These are phyloP conservation scores for Citrus cavaleriei DNA, from an alignment of 345 rosid species.

Conservation along the genomic window DNA sequence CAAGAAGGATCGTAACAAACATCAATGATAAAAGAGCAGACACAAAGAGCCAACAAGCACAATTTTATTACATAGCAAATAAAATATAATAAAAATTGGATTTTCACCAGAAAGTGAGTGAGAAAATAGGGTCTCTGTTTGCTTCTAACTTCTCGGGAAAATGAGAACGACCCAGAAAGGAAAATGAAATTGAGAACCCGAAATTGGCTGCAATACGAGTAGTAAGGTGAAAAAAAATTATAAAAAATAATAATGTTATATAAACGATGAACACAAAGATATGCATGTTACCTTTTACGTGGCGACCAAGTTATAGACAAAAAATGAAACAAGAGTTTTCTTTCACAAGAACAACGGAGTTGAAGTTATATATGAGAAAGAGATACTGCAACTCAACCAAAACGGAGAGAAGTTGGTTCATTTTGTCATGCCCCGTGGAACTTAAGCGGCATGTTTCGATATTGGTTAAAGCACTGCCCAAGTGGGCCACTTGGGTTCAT, in stretches of 20 bases:
- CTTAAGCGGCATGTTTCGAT: neutral
- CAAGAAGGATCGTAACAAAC: neutral
- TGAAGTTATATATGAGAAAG: neutral
- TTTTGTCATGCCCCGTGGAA: no score
- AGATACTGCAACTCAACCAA: neutral
- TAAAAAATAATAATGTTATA: neutral
- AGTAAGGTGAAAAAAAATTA: neutral
- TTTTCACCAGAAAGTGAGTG: neutral
- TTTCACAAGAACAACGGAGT: neutral
- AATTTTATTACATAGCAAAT: neutral
- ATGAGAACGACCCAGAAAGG: neutral
- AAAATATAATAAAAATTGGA: neutral
- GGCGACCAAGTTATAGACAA: neutral
- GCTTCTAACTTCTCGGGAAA: neutral
- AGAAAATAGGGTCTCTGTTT: neutral
- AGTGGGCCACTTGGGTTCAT: neutral
- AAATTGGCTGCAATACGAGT: neutral
- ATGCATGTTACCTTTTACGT: neutral
- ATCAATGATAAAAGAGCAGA: neutral
- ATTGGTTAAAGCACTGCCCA: neutral
- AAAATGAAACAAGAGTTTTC: neutral
- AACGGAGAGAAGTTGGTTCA: neutral
- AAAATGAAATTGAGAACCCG: neutral
- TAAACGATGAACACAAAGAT: neutral
- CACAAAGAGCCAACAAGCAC: neutral